A percentile compares a stretch with the other conserved stretches of the same genome.
Evolutionary conservation across 2,329 filamentous ascomycete genomes (phyloP).

Genomic region (Fusarium agapanthi): DNA sequence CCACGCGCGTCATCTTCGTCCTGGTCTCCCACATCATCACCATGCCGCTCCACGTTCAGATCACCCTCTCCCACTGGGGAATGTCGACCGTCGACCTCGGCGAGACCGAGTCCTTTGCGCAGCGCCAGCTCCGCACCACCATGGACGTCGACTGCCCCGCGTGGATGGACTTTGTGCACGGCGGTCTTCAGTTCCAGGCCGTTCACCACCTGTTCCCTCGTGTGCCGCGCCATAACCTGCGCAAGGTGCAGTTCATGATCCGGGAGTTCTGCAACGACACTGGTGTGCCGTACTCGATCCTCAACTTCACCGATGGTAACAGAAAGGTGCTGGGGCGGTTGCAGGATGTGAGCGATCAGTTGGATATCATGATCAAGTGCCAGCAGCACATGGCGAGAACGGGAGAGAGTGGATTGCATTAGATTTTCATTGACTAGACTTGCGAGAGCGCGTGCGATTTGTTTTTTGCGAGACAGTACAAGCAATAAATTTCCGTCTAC

Average conservation of each 20-base stretch:
- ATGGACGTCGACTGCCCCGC: constrained; percentile 78
- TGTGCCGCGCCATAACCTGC: constrained; percentile 73
- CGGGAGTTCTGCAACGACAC: constrained; percentile 72
- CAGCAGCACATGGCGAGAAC: constrained; percentile 60
- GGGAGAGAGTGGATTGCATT: constrained; percentile 53
- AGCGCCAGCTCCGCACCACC: constrained; percentile 75
- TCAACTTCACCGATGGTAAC: constrained; percentile 71
- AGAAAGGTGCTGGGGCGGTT: constrained; percentile 58
- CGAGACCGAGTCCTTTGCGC: constrained; percentile 71
- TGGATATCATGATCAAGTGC: constrained; percentile 67
- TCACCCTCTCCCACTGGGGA: constrained; percentile 76
- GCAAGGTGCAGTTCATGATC: constrained; percentile 66
- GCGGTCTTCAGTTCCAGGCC: constrained; percentile 77
- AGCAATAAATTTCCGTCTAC: constrained; percentile 7
- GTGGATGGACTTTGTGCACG: constrained; percentile 78
- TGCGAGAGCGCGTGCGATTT: constrained; percentile 4
- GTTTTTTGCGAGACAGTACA: constrained; percentile 5
- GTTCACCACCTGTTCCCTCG: constrained; percentile 76
- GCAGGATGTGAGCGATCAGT: constrained; percentile 68
- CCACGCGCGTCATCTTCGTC: constrained; percentile 67
- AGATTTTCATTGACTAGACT: constrained; percentile 4
- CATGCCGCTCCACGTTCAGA: constrained; percentile 75
- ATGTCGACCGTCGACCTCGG: constrained; percentile 75
- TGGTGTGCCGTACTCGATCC: constrained; percentile 68
- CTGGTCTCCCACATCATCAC: constrained; percentile 71